Conservation (phyloP, 768 basidiomycete genomes). For the Pholiota microspora region DNA sequence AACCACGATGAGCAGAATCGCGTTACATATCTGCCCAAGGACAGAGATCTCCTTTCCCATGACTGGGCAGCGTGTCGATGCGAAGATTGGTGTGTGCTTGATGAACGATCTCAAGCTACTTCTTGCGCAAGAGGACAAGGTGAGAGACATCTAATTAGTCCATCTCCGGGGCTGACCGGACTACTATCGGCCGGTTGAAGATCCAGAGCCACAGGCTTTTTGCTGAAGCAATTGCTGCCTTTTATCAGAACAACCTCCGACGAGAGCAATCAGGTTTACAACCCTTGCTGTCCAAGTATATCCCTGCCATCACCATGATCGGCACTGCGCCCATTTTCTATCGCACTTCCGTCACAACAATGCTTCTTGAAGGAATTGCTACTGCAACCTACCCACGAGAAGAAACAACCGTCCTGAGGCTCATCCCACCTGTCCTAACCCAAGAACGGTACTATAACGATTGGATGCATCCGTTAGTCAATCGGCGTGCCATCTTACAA, state of each 20-base stretch:
- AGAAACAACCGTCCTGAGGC: conserved; percentile 14
- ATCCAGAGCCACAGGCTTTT: conserved; percentile 31
- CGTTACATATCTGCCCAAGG: conserved; percentile 7
- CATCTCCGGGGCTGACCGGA: neutral
- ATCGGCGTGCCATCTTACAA: conserved; percentile 19
- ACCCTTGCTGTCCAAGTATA: conserved; percentile 13
- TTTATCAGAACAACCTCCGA: conserved; percentile 23
- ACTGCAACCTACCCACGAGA: conserved; percentile 16
- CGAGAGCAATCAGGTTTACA: conserved; percentile 11
- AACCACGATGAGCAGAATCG: conserved; percentile 17
- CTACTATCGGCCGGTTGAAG: neutral
- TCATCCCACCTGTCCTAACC: conserved; percentile 17
- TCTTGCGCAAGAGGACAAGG: conserved; percentile 26
- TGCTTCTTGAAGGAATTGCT: conserved; percentile 13
- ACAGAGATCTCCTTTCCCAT: conserved; percentile 22
- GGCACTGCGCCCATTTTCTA: conserved; percentile 28
- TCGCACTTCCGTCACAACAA: conserved; percentile 14
- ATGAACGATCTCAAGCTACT: conserved; percentile 20
- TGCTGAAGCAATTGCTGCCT: conserved; percentile 31
- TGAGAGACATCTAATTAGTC: neutral
- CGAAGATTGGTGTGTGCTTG: conserved; percentile 25
- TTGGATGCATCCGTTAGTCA: conserved; percentile 25
- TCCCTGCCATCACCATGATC: conserved; percentile 28
- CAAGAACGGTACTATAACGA: conserved; percentile 5
- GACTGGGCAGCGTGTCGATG: conserved; percentile 17